Conservation (phyloP, 495 filamentous ascomycete genomes). For the Xylaria bambusicola region DNA sequence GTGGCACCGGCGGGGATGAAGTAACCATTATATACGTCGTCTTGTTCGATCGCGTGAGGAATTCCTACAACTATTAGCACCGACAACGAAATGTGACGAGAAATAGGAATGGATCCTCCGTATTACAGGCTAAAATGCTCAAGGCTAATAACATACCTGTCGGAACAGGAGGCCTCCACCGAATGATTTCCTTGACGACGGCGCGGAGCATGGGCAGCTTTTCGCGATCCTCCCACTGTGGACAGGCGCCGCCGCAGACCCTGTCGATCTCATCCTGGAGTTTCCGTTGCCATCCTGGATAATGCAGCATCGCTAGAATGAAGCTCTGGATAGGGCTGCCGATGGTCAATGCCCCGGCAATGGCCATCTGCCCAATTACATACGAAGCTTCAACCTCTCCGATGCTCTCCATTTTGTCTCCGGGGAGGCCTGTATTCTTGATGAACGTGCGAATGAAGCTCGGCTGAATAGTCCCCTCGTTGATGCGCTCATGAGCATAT, state of each 20-base stretch:
- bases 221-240: constrained; percentile 50
- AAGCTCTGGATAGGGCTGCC: constrained; percentile 58
- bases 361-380: constrained; percentile 52
- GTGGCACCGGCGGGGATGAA: constrained; percentile 57
- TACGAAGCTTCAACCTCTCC: constrained; percentile 40
- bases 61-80: constrained; percentile 39
- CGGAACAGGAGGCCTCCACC: constrained; percentile 61
- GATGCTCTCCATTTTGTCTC: neutral
- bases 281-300: constrained; percentile 55
- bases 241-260: constrained; percentile 48
- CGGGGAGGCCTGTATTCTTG: constrained; percentile 20
- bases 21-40: constrained; percentile 59
- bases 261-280: constrained; percentile 58
- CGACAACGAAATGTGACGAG: too few relatives aligned
- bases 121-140: too few relatives aligned
- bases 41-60: constrained; percentile 54
- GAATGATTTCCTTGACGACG: constrained; percentile 60
- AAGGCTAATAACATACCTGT: constrained; percentile 35
- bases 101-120: too few relatives aligned
- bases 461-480: constrained; percentile 28
- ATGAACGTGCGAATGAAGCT: constrained; percentile 51
- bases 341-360: constrained; percentile 50
- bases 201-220: constrained; percentile 54
- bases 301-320: constrained; percentile 61
- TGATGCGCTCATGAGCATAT: constrained; percentile 38